phyloP scores from a whole-genome alignment of 2,329 filamentous ascomycete genomes.

The Myriangium duriaei region DNA sequence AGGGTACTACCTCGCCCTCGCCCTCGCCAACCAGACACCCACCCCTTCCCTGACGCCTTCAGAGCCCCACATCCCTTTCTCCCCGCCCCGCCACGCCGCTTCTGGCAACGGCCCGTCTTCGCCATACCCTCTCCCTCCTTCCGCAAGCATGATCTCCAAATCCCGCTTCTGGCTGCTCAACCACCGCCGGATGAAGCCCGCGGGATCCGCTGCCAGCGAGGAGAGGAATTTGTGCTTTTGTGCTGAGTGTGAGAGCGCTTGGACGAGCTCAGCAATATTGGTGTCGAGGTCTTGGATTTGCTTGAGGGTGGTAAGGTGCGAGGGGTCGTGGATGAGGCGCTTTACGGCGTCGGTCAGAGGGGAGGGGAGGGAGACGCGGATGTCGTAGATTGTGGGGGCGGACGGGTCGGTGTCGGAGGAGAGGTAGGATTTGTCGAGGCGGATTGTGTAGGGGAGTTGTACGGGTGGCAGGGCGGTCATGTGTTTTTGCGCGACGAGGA shows the following conservation, averaged over 20 bases:
- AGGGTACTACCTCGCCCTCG: conserved; percentile 10
- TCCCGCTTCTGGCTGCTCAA: conserved; percentile 83
- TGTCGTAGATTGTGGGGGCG: conserved; percentile 75
- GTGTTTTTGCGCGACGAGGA: conserved; percentile 48
- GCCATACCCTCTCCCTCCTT: conserved; percentile 49
- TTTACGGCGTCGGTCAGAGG: conserved; percentile 59
- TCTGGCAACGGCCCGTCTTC: conserved; percentile 41
- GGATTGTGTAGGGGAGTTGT: conserved; percentile 81
- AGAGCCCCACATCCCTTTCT: conserved; percentile 50
- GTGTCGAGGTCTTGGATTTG: conserved; percentile 71
- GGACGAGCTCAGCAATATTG: conserved; percentile 68
- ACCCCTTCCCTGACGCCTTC: conserved; percentile 50
- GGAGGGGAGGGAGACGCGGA: conserved; percentile 74
- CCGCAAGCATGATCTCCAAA: conserved; percentile 75
- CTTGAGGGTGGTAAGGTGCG: conserved; percentile 53
- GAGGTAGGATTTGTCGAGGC: conserved; percentile 55
- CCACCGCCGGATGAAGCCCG: conserved; percentile 76
- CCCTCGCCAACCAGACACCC: conserved; percentile 45
- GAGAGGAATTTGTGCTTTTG: conserved; percentile 83
- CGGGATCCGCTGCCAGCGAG: conserved; percentile 66
- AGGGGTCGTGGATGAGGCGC: conserved; percentile 26
- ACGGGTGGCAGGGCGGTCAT: conserved; percentile 69
- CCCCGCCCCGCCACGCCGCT: conserved; percentile 57
- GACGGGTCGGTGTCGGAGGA: conserved; percentile 48
- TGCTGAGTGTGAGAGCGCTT: conserved; percentile 72